Evolutionary conservation across 2,329 filamentous ascomycete species (phyloP).

Genomic region (Zasmidium cellare): DNA sequence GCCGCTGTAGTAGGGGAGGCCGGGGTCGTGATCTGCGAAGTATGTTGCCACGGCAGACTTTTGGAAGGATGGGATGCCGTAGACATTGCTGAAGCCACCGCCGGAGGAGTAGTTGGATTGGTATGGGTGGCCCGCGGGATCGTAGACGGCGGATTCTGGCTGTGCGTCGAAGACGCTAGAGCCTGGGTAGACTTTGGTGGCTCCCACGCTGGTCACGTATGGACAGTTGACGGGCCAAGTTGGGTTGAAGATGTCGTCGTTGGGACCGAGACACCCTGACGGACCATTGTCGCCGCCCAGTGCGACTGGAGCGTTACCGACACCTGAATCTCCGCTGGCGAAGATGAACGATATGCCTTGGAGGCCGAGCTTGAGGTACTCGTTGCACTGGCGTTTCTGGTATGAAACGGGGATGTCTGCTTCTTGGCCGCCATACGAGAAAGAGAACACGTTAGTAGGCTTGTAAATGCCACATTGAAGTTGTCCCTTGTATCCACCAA

Average conservation of each 20-base stretch:
- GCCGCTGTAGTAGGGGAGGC: slow-evolving; percentile 23
- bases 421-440: slow-evolving; percentile 66
- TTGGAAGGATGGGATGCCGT: slow-evolving; percentile 35
- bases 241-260: slow-evolving; percentile 44
- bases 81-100: slow-evolving; percentile 44
- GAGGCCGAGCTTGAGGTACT: slow-evolving; percentile 63
- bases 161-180: slow-evolving; percentile 25
- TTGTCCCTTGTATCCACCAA: slow-evolving; percentile 10
- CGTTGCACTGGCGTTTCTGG: slow-evolving; percentile 59
- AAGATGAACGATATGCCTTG: slow-evolving; percentile 63
- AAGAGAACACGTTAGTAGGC: slow-evolving; percentile 54
- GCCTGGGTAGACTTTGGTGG: slow-evolving; percentile 38
- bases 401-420: slow-evolving; percentile 60
- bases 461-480: slow-evolving; percentile 22
- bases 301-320: slow-evolving; percentile 42
- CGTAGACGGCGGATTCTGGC: slow-evolving; percentile 17
- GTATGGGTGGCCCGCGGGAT: slow-evolving; percentile 17
- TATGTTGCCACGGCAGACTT: slow-evolving; percentile 25
- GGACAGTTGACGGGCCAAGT: slow-evolving; percentile 50
- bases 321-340: slow-evolving; percentile 62
- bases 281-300: slow-evolving; percentile 41
- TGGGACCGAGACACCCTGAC: slow-evolving; percentile 34
- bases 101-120: slow-evolving; percentile 33
- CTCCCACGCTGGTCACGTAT: slow-evolving; percentile 54
- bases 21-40: slow-evolving; percentile 38